Percentiles rank a stretch among this genome's conserved stretches.
Evolutionary conservation across 106 monocot genomes (phyloP).

Genomic region (Posidonia australis): DNA sequence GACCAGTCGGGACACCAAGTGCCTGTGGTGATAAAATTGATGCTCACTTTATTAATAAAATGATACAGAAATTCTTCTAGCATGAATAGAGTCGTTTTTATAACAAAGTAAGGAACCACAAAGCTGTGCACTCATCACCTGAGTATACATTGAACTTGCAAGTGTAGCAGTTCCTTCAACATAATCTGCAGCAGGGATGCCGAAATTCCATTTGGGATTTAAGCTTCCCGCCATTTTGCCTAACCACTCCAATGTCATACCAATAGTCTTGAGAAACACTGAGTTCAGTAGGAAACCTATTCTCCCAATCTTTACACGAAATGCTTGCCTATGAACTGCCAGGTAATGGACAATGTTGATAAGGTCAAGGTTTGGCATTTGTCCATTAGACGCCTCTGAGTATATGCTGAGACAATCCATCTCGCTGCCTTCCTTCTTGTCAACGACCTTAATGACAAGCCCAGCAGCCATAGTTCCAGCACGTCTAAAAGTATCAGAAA

Average conservation of each 20-base stretch:
- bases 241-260: constrained; percentile 36
- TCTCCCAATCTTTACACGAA: constrained; percentile 50
- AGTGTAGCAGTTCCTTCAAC: constrained; percentile 68
- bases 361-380: constrained; percentile 95
- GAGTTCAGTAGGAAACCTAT: constrained; percentile 38
- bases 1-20: constrained; percentile 71
- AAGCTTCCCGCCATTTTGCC: constrained; percentile 40
- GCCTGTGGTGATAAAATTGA: constrained; percentile 31
- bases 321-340: constrained; percentile 80
- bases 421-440: constrained; percentile 29
- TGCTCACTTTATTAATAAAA: neutral
- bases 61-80: neutral
- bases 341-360: constrained; percentile 77
- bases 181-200: constrained; percentile 47
- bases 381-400: constrained; percentile 94
- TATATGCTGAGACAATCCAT: constrained; percentile 61
- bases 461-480: constrained; percentile 88
- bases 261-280: constrained; percentile 35
- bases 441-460: constrained; percentile 60
- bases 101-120: neutral
- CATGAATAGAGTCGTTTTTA: neutral
- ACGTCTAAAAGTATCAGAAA: constrained; percentile 48
- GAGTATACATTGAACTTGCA: constrained; percentile 70
- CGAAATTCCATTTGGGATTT: constrained; percentile 57
- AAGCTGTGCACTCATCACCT: constrained; percentile 31